Evolutionary conservation across 2,329 filamentous ascomycete species (phyloP).

Genomic region (Fusarium vanettenii): DNA sequence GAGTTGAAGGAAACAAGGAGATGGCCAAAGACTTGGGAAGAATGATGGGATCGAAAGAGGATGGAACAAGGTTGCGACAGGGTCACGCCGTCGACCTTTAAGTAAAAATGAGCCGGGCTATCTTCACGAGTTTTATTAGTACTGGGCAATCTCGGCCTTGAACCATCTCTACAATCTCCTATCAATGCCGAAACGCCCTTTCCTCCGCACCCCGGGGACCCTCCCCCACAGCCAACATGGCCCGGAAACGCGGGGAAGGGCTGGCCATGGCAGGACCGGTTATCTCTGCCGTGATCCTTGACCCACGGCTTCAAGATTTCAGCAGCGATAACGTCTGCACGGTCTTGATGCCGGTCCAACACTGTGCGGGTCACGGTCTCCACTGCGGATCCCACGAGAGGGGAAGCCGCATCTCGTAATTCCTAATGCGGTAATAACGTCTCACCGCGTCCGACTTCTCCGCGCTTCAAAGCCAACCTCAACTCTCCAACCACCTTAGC

Average conservation of each 20-base stretch:
- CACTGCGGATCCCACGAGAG: neutral
- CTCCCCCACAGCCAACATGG: neutral
- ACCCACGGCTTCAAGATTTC: neutral
- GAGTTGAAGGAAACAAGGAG: neutral
- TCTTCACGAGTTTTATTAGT: neutral
- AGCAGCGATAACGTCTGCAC: neutral
- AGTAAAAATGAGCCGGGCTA: neutral
- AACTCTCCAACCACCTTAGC: neutral
- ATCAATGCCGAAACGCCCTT: neutral
- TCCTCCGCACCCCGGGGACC: neutral
- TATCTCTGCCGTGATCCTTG: neutral
- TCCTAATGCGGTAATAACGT: neutral
- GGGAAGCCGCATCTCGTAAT: neutral
- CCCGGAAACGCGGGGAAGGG: neutral
- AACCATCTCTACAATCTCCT: neutral
- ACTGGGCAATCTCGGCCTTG: neutral
- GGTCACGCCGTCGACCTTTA: neutral
- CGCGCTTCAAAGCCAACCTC: constrained; percentile 1
- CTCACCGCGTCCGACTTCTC: neutral
- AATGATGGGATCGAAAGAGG: neutral
- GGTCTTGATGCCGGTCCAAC: neutral
- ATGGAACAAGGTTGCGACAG: neutral
- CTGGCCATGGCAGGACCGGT: neutral
- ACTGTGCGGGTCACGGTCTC: neutral
- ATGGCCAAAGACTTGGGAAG: neutral